Base-by-base conservation (phyloP, 2,329 filamentous ascomycete genomes). In the Aspergillus sp. region DNA sequence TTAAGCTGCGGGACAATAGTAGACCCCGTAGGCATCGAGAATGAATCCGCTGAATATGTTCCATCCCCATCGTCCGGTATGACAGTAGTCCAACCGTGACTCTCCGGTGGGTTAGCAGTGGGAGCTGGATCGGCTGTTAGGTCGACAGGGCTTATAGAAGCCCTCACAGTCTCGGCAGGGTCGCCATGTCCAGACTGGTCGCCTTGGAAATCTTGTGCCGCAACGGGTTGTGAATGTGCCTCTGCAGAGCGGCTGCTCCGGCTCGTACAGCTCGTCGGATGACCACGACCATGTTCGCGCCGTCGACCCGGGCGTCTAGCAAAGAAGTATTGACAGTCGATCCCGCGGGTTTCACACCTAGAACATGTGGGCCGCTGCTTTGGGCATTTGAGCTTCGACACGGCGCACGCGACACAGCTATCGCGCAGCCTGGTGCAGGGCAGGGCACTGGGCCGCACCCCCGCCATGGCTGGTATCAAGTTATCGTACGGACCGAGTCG, bases 361-460 rank as follows among this genome's bases (percentile, higher is more conserved):
- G 71, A 68, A 54, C 77, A 79, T 43, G 41, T 47, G 11, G 59
- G 68, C 43, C 53, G 57, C 30, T 57, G 48, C 31, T 57, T 61
- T n/a, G 59, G 28, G 11, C 59, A 61, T 31, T 41, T 28, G 49
- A 79, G 66, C 66, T 79, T 78, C 22, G 76, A 77, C 17, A 62
- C 60, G 4, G 76, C 74, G 64, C 76, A 78, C 45, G 69, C 68
- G n/a, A 75, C 68, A 62, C 77, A 79, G 59, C 75, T 78, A 49
- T 77, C 72, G 31, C 77, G 72, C 30, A 77, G 61, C 57, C 75
- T 76, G 41, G 49, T 38, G 28, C 23, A 52, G 7, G 28, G 28
- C 11, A 41, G 34, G 34, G 49, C 49, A 28, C 49, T 34, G 41
- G 30, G 50, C n/a, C 34, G 31, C 30, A 38, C 43, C 22, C 34